These are phyloP conservation scores for Entomortierella lignicola DNA, from an alignment of 192 early-diverging fungal species.

Conservation along the genomic window DNA sequence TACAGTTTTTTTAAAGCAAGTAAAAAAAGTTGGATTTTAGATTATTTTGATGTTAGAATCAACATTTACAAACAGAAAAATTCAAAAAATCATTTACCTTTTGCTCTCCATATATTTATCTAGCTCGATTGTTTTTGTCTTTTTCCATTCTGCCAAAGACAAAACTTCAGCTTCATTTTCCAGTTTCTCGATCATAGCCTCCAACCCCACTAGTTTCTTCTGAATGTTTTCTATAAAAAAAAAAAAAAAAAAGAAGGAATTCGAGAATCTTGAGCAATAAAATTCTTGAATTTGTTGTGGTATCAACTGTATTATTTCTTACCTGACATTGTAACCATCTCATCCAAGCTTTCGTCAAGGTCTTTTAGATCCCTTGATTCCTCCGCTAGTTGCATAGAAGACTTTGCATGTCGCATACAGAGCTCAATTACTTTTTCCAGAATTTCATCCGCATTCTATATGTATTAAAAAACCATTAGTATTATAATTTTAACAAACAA, in stretches of 20 bases:
- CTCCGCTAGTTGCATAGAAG: conserved; percentile 10
- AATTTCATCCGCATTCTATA: conserved; percentile 54
- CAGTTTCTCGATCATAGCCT: conserved; percentile 28
- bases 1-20: not conserved
- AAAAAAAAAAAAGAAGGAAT: not conserved
- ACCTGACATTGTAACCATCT: conserved; percentile 31
- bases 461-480: too few species aligned
- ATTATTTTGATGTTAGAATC: not conserved
- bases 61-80: too few species aligned
- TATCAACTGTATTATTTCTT: too few species aligned
- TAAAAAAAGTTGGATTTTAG: not conserved
- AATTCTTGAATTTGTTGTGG: too few species aligned
- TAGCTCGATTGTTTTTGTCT: conserved; percentile 19
- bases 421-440: conserved; percentile 35
- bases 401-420: conserved; percentile 24
- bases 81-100: too few species aligned
- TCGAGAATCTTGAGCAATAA: too few species aligned
- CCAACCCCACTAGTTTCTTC: conserved; percentile 29
- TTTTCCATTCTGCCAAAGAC: conserved; percentile 44
- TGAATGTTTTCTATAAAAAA: conserved; percentile 47
- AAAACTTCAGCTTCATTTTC: conserved; percentile 23
- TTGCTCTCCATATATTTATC: conserved; percentile 49
- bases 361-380: conserved; percentile 26
- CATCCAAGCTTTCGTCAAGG: conserved; percentile 27
- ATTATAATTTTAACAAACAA: not conserved